Evolutionary conservation across 2,329 filamentous ascomycete genomes (phyloP), one percentile per base, ranked within the genome.

Genomic region (Penicillium sp.): DNA sequence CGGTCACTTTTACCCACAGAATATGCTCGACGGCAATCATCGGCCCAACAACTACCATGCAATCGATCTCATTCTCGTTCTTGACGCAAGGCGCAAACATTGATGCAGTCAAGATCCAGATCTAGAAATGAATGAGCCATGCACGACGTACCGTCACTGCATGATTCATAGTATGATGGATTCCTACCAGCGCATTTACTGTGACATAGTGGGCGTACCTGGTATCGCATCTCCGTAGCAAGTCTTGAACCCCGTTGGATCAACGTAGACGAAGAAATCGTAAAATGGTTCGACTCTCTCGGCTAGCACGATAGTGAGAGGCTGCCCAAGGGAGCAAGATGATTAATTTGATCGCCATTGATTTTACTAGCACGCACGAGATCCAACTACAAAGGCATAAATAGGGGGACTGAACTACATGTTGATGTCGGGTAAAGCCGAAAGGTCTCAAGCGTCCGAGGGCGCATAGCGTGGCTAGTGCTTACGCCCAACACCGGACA

Each of bases 191-290:
- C 24, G 28, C 59, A 62, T 16, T 57, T 59, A 0, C 52, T 45
- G 4, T 57, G 16, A 60, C 51, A 7, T 4, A 26, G 24, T 7
- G 3, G 24, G 24, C 24, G 24, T 26, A 26, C 24, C 24, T 26
- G 24, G 24, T 26, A 26, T 26, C 41, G 13, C 57, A 3, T 53
- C 39, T 13, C 52, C 44, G 16, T 57, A 58, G 33, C 59, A 61
- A 9, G 41, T 45, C 23, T 24, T 18, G 4, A 60, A 36, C 1
- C 53, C 55, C n/a, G 51, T 50, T 3, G 57, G 15, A 18, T 58
- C 51, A 3, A 47, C 49, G 34, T 55, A 60, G 23, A 51, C 39
- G 2, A 49, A 56, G 1, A 50, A n/a, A 9, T 26, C 44, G 5
- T 53, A 45, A 16, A 61, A 60, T n/a, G 58, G 48, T 3, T 44